phyloP scores from a whole-genome alignment of 2,329 filamentous ascomycete genomes.

The Diaporthe aspalathi region DNA sequence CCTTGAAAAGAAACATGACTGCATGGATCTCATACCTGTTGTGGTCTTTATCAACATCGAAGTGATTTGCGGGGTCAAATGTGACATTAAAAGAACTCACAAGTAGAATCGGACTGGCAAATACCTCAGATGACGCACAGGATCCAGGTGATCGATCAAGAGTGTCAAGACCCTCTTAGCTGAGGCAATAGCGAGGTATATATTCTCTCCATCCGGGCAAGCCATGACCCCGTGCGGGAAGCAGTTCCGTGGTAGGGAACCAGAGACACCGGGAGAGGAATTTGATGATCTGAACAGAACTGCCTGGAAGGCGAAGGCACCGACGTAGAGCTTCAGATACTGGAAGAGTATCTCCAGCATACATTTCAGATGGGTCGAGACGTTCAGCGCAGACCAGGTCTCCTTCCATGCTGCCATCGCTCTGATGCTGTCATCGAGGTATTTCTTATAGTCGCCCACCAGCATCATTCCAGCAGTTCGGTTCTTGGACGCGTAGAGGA shows the following conservation, averaged over 20 bases:
- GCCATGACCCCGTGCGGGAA: not conserved
- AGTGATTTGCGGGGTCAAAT: not conserved
- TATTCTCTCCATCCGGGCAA: not conserved
- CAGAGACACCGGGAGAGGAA: not conserved
- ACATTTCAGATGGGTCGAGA: not conserved
- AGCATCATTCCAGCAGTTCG: not conserved
- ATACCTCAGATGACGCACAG: not conserved
- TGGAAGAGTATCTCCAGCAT: not conserved
- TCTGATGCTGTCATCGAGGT: not conserved
- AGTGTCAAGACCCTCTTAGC: not conserved
- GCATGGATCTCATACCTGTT: not conserved
- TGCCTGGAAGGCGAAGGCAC: not conserved
- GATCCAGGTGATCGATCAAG: not conserved
- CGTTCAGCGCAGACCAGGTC: not conserved
- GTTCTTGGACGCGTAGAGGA: not conserved
- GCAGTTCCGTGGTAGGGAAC: not conserved
- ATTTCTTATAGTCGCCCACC: not conserved
- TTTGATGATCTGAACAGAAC: not conserved
- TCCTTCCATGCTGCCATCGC: not conserved
- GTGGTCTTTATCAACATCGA: not conserved
- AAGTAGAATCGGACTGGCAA: not conserved
- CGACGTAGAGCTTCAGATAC: not conserved
- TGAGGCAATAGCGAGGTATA: not conserved
- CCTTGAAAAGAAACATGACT: not conserved
- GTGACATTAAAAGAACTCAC: not conserved